Conservation (phyloP, 2,329 filamentous ascomycete genomes). For the Trichophyton simii region DNA sequence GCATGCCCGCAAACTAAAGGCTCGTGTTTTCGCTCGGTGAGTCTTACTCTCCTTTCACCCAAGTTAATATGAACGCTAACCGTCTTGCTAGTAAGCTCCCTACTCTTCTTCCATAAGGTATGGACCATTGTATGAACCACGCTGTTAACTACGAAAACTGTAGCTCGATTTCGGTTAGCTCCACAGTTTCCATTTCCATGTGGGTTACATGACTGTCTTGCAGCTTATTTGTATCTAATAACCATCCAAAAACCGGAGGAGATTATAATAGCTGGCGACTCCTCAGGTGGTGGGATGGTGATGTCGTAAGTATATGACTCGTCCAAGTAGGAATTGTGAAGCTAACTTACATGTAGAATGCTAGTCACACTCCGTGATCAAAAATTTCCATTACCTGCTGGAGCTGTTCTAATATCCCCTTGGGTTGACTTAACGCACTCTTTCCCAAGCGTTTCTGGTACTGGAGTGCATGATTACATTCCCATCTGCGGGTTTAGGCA, state of each 20-base stretch:
- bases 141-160: not conserved
- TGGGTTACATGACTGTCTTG: conserved; percentile 76
- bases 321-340: not conserved
- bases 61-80: not conserved
- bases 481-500: conserved; percentile 80
- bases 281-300: conserved; percentile 84
- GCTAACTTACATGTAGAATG: conserved; percentile 36
- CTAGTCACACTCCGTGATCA: conserved; percentile 72
- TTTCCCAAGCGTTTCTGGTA: conserved; percentile 72
- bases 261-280: conserved; percentile 82
- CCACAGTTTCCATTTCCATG: conserved; percentile 96
- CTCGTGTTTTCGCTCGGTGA: conserved; percentile 64
- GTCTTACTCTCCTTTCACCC: conserved; percentile 7
- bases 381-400: conserved; percentile 71
- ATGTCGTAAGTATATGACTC: conserved; percentile 37
- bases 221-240: conserved; percentile 74
- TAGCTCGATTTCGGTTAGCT: conserved; percentile 65
- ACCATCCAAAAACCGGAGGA: conserved; percentile 63
- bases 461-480: conserved; percentile 72
- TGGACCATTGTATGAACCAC: not conserved
- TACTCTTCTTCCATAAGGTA: not conserved
- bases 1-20: conserved; percentile 86
- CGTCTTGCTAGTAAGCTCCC: conserved; percentile 7
- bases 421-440: conserved; percentile 96
- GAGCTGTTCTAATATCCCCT: conserved; percentile 79